Conservation (phyloP, 768 basidiomycete genomes). For the Collybiopsis luxurians region DNA sequence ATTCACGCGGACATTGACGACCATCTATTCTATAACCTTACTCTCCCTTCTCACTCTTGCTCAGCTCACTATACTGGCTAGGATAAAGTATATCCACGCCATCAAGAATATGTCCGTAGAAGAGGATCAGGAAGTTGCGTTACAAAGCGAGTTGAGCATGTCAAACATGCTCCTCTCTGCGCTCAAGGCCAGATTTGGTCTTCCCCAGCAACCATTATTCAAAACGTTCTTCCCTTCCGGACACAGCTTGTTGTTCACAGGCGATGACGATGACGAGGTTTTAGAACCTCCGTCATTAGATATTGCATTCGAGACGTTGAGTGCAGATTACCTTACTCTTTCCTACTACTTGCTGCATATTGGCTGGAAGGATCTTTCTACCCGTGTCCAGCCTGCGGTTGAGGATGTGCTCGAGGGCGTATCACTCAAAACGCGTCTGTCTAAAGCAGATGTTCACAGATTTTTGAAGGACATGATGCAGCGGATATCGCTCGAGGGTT, state of each 20-base stretch:
- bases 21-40: slow-evolving; percentile 82
- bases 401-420: slow-evolving; percentile 82
- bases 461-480: slow-evolving; percentile 73
- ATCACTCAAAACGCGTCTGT: slow-evolving; percentile 78
- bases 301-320: not conserved
- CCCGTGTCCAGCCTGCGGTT: slow-evolving; percentile 69
- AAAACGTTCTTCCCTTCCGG: slow-evolving; percentile 1
- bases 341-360: slow-evolving; percentile 94
- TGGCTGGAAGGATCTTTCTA: slow-evolving; percentile 84
- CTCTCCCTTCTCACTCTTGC: slow-evolving; percentile 83
- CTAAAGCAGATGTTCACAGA: slow-evolving; percentile 62
- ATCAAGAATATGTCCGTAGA: slow-evolving; percentile 27
- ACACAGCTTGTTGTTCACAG: slow-evolving; percentile 14
- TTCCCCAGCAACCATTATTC: slow-evolving; percentile 3
- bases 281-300: not conserved
- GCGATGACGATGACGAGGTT: slow-evolving; percentile 22
- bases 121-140: slow-evolving; percentile 45
- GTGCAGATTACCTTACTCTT: slow-evolving; percentile 68
- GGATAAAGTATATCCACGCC: slow-evolving; percentile 70
- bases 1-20: slow-evolving; percentile 83
- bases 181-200: slow-evolving; percentile 1
- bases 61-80: slow-evolving; percentile 83
- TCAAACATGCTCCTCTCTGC: slow-evolving; percentile 1
- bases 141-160: not conserved
- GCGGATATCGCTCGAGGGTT: slow-evolving; percentile 55